These are phyloP conservation scores for Acanthamoeba quina DNA, from an alignment of 208 protist species.

Conservation along the genomic window DNA sequence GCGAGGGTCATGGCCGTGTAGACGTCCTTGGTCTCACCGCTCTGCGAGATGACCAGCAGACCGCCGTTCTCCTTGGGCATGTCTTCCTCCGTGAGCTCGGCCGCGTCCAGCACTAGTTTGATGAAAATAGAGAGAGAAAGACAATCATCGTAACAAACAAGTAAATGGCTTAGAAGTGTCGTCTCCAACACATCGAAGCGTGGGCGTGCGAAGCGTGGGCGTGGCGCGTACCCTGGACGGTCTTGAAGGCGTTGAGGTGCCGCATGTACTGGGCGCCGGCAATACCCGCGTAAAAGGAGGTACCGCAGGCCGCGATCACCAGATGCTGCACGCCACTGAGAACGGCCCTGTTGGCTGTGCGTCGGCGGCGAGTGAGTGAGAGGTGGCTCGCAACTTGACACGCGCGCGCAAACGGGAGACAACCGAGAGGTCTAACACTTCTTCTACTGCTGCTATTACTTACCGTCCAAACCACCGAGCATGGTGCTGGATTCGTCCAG, in stretches of 20 bases:
- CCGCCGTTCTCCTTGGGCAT: constrained; percentile 76
- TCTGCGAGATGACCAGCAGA: constrained; percentile 86
- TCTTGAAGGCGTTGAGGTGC: constrained; percentile 82
- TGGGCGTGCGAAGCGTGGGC: too few species aligned
- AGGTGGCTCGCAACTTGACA: background rate
- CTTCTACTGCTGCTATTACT: too few species aligned
- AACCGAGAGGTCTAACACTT: background rate
- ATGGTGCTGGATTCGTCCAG: constrained; percentile 77
- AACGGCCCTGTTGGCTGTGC: constrained; percentile 64
- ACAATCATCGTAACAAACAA: background rate
- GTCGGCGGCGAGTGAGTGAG: background rate
- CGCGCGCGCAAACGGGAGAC: background rate
- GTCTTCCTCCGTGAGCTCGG: constrained; percentile 80
- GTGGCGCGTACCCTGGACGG: constrained; percentile 68
- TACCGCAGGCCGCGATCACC: constrained; percentile 85
- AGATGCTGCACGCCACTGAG: constrained; percentile 73
- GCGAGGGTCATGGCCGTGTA: constrained; percentile 79
- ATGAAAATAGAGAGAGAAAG: background rate
- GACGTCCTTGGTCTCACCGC: constrained; percentile 89
- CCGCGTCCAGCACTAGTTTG: constrained; percentile 76
- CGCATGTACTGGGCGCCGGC: constrained; percentile 76
- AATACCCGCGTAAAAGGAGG: constrained; percentile 78
- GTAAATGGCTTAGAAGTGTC: background rate
- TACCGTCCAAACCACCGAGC: constrained; percentile 56
- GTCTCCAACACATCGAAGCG: background rate